Percentiles rank a stretch among this genome's conserved stretches.
Evolutionary conservation across 208 protist species (phyloP).

Genomic region (Leishmania guyanensis): DNA sequence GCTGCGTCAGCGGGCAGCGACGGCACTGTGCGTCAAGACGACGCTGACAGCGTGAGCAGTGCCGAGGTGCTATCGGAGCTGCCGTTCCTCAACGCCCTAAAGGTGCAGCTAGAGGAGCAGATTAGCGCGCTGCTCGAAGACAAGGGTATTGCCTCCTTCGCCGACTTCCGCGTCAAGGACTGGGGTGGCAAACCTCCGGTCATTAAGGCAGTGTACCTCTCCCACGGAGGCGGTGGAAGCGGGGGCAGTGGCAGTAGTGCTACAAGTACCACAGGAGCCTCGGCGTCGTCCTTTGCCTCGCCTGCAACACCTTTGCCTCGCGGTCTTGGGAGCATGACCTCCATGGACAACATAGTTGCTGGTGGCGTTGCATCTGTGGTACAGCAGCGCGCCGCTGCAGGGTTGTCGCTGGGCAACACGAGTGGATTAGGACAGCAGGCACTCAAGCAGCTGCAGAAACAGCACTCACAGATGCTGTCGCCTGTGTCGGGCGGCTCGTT

Average conservation of each 20-base stretch:
- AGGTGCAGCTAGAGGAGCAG: slow-evolving; percentile 65
- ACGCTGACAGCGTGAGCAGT: slow-evolving; percentile 15
- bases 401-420: not conserved
- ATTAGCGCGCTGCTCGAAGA: slow-evolving; percentile 82
- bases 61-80: slow-evolving; percentile 22
- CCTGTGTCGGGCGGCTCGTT: not conserved
- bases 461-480: not conserved
- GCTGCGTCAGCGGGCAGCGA: not conserved
- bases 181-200: slow-evolving; percentile 62
- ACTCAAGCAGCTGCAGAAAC: not conserved
- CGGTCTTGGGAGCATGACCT: not conserved
- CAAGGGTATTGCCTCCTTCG: slow-evolving; percentile 72
- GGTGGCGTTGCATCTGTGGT: not conserved
- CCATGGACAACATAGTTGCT: not conserved
- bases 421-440: not conserved
- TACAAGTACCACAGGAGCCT: not conserved
- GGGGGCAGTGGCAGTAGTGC: not conserved
- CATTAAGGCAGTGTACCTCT: slow-evolving; percentile 66
- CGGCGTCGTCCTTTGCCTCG: not conserved
- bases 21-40: not conserved
- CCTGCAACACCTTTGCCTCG: not conserved
- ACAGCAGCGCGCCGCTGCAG: not conserved
- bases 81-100: slow-evolving; percentile 33
- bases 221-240: slow-evolving; percentile 16
- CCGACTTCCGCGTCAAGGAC: slow-evolving; percentile 63